Base-by-base conservation (phyloP, 441 rosid species). In the Mallotus japonicus region DNA sequence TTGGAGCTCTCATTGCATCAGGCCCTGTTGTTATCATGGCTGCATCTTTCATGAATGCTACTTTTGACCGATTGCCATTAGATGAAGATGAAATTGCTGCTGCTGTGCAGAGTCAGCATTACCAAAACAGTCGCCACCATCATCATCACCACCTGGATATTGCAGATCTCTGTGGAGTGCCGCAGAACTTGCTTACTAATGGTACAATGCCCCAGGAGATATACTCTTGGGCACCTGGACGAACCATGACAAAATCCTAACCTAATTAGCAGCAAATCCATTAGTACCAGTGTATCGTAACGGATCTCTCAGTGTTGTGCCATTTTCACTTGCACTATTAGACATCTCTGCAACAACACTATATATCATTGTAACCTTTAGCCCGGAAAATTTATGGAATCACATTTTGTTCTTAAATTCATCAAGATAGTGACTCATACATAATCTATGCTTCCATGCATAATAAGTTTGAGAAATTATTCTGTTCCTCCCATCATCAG, bases 21-120 rank as follows among this genome's bases (percentile, higher is more conserved):
- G 99, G 99, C 20, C 97, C 97, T 19, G 97, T 94, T 32, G 86
- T 94, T 57, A 85, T 94, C 68, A 89, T 90, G 79, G 97, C 97
- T 2, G 89, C 97, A 0, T 94, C 99, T 13, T 94, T 92, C 77
- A 87, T 92, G 53, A 94, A 92, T 68, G 99, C 91, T 15, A 89
- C 97, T 44, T 90, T 88, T 42, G 99, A 94, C 82, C 88, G 95
- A 63, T 76, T 94, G 78, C 97, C 99, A 15, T 75, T 92, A 81
- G 95, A 92, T 40, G 95, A 94, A 56, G 95, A 89, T 58, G 97
- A 90, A 73, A 83, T 83, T 22, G 82, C 87, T 12, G 78, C 90
- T 0, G 85, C 79, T 11, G 71, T 84, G 72, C 87, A 85, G 81
- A 88, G 81, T 77, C 96, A 89, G 76, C 89, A 86, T 46, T 83